Percentiles rank a stretch among this genome's conserved stretches.
phyloP scores from a whole-genome alignment of 2,329 filamentous ascomycete genomes.

The Ophiostoma quercus region DNA sequence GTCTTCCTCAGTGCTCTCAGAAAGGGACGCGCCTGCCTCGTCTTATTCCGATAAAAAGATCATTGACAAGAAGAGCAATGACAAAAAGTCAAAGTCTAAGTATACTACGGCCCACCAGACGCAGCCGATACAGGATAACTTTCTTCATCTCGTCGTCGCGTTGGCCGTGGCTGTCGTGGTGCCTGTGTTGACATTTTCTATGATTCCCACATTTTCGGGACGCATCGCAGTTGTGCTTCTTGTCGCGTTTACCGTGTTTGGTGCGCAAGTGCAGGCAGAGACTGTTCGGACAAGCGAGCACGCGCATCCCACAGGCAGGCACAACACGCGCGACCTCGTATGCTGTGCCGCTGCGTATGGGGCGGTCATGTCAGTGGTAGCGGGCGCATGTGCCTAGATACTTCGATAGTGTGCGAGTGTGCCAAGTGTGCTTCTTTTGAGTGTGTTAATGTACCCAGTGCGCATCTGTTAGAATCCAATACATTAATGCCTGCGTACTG shows the following conservation, averaged over 20 bases:
- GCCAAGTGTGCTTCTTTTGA: background rate
- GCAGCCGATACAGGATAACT: conserved; percentile 15
- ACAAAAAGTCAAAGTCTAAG: background rate
- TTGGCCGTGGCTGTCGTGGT: conserved; percentile 49
- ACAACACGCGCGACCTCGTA: conserved; percentile 20
- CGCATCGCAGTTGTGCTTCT: conserved; percentile 54
- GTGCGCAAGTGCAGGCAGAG: conserved; percentile 21
- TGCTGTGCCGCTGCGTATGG: conserved; percentile 24
- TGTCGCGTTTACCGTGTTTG: conserved; percentile 42
- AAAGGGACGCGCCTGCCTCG: background rate
- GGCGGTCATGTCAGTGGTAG: conserved; percentile 25
- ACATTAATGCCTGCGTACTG: background rate
- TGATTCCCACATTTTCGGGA: conserved; percentile 52
- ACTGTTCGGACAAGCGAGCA: conserved; percentile 3
- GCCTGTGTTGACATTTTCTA: conserved; percentile 53
- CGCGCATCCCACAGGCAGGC: background rate
- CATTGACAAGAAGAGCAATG: background rate
- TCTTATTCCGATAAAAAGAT: background rate
- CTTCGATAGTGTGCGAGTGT: background rate
- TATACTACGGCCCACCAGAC: background rate
- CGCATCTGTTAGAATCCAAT: background rate
- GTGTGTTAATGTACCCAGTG: background rate
- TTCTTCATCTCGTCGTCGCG: conserved; percentile 39
- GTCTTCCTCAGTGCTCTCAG: background rate
- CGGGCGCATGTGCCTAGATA: conserved; percentile 10